Evolutionary conservation across 2,329 filamentous ascomycete genomes (phyloP).

Genomic region (Aplosporella prunicola): DNA sequence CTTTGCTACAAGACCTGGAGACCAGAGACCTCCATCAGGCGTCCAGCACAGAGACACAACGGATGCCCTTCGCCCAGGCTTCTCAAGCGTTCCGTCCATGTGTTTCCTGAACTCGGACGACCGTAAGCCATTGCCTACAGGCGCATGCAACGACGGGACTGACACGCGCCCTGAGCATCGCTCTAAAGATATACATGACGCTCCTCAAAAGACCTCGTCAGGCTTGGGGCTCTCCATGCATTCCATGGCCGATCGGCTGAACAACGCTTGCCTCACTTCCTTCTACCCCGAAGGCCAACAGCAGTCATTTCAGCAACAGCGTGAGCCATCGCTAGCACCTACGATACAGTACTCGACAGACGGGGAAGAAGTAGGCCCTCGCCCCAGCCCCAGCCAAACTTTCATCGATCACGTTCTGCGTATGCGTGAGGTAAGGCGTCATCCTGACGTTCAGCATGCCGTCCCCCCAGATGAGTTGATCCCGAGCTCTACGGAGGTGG

Average conservation of each 20-base stretch:
- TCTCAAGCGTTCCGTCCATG: constrained; percentile 28
- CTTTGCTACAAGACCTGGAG: too few relatives aligned
- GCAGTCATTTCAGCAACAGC: neutral
- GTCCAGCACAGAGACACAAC: neutral
- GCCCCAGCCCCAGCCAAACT: constrained; percentile 3
- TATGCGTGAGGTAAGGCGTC: neutral
- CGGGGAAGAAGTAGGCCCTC: constrained; percentile 1
- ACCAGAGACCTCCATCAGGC: neutral
- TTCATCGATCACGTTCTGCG: constrained; percentile 6
- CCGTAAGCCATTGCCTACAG: constrained; percentile 16
- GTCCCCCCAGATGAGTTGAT: constrained; percentile 28
- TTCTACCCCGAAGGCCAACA: too few relatives aligned
- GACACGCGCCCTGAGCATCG: too few relatives aligned
- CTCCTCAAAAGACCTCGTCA: neutral
- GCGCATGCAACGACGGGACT: too few relatives aligned
- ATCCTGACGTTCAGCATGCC: constrained; percentile 3
- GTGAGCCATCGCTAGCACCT: constrained; percentile 2
- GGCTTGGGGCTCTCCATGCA: neutral
- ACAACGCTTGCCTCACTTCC: too few relatives aligned
- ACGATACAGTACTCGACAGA: constrained; percentile 4
- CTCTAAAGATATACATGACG: too few relatives aligned
- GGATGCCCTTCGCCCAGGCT: constrained; percentile 17
- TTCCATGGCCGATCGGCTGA: neutral
- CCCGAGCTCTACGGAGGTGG: constrained; percentile 39
- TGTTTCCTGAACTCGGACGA: constrained; percentile 27